Evolutionary conservation across 306 rosid species (phyloP).

Genomic region (Trifolium fragiferum): DNA sequence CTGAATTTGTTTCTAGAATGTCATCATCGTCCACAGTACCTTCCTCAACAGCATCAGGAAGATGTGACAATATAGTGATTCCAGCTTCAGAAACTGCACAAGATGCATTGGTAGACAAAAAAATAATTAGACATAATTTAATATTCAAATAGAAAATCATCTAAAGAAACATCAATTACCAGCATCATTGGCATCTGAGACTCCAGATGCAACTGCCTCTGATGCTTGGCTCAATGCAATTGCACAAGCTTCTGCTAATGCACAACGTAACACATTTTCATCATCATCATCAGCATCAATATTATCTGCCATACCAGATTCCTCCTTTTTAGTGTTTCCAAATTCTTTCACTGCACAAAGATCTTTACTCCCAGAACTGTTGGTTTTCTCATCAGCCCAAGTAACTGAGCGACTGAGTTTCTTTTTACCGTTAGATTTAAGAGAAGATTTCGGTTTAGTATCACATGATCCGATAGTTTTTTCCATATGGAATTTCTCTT

Average conservation of each 20-base stretch:
- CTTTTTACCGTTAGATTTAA: conserved; percentile 60
- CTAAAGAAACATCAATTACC: conserved; percentile 55
- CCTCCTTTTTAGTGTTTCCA: conserved; percentile 38
- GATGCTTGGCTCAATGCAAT: conserved; percentile 76
- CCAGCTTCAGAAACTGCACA: conserved; percentile 83
- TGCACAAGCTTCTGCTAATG: conserved; percentile 91
- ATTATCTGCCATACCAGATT: conserved; percentile 35
- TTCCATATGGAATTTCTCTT: conserved; percentile 43
- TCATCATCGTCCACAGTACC: conserved; percentile 44
- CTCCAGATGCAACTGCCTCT: conserved; percentile 69
- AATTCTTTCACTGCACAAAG: conserved; percentile 62
- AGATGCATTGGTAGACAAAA: conserved; percentile 16
- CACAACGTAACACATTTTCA: conserved; percentile 52
- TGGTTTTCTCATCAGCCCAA: conserved; percentile 77
- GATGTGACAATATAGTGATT: conserved; percentile 66
- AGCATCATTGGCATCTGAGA: conserved; percentile 60
- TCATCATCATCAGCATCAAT: conserved; percentile 30
- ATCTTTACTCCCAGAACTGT: conserved; percentile 47
- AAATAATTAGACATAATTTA: conserved; percentile 13
- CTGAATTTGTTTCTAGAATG: conserved; percentile 53
- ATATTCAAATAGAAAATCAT: conserved; percentile 37
- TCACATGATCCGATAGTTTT: conserved; percentile 46
- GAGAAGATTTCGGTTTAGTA: conserved; percentile 62
- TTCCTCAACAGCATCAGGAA: conserved; percentile 50
- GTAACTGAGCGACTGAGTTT: conserved; percentile 74